Base-by-base conservation (phyloP, 2,329 filamentous ascomycete species). In the Pseudogymnoascus pannorum region DNA sequence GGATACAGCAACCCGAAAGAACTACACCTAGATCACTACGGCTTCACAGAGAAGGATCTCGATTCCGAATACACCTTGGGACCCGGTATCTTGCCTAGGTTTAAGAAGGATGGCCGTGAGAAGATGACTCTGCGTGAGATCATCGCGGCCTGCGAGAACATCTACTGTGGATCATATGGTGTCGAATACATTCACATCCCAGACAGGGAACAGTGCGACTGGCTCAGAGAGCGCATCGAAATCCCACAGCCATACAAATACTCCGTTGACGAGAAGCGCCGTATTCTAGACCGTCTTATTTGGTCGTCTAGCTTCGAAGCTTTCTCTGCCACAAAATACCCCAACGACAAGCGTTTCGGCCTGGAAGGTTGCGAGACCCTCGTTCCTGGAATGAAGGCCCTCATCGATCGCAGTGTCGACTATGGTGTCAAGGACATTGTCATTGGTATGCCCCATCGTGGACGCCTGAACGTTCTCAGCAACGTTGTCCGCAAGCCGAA, bases 401-500 rank as follows among this genome's bases (percentile, higher is more conserved):
- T 99, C 66, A 99, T 99, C 67, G 94, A 99, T 77, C 90, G 94
- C 72, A 97, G 92, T 73, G 94, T 99, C 69, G 94, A 99, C 75
- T 96, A 96, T 72, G 94, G 94, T 63, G 89, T 99, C 72, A 97
- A 97, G 82, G 94, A 99, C 73, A 97, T 99, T 70, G 90, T 99
- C 72, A 99, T 99, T 72, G 94, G 94, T 72, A 99, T 99, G 94
- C 94, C 94, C 68, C 94, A 99, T 77, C 92, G 94, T 85, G 94
- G 94, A 72, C 91, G 94, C 81, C 86, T 99, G 66, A 99, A 99
- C 73, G 92, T 99, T 60, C 86, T 99, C 65, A 95, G 89, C 80
- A 99, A 99, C 78, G 94, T 99, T 72, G 94, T 99, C 69, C 88
- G 94, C 73, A 99, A 99, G 80, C 93, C 94, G 70, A 99, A 99